Base-by-base conservation (phyloP, 768 basidiomycete genomes). In the Russula ochroleuca region DNA sequence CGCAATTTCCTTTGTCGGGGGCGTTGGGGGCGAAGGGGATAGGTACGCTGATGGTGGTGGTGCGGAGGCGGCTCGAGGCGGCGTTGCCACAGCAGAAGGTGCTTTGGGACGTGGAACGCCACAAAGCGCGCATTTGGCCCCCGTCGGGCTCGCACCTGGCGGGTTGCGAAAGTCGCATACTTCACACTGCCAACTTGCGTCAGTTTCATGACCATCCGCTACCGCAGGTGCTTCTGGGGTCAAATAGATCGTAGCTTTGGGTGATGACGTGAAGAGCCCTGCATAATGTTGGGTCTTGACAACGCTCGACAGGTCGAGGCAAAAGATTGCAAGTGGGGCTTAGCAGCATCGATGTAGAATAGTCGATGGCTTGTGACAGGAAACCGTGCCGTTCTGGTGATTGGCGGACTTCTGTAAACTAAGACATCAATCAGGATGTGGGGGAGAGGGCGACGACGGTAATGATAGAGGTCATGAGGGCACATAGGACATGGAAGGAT, bases 151-250 rank as follows among this genome's bases (percentile, higher is more conserved):
- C 38, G 85, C 78, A 1, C 88, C 88, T 37, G 88, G 86, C 3
- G 88, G 82, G 74, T 96, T 97, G 35, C 83, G 82, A 70, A 86
- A 88, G 35, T 83, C 90, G 73, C 95, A 98, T n/a, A 98, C 87
- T 43, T 85, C 83, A 69, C 95, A 98, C 72, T 87, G 81, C 94
- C 93, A 95, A 63, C 77, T 84, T 62, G 80, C 81, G 57, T 77
- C 79, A 1, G 67, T 71, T n/a, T 73, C 70, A 47, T 65, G 60
- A 21, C 62, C 63, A 41, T 69, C 67, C 38, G 58, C 65, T 61
- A 72, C 61, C 15, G 69, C 65, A 64, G 65, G 68, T 56, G 56
- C 31, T 25, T 56, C 65, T 50, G 73, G 61, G 68, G 81, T 76
- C 35, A 93, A 79, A 70, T 85, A 78, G 5, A 95, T 76, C 1